phyloP scores from a whole-genome alignment of 805 yeast genomes.

The Teunomyces aglyptinius region DNA sequence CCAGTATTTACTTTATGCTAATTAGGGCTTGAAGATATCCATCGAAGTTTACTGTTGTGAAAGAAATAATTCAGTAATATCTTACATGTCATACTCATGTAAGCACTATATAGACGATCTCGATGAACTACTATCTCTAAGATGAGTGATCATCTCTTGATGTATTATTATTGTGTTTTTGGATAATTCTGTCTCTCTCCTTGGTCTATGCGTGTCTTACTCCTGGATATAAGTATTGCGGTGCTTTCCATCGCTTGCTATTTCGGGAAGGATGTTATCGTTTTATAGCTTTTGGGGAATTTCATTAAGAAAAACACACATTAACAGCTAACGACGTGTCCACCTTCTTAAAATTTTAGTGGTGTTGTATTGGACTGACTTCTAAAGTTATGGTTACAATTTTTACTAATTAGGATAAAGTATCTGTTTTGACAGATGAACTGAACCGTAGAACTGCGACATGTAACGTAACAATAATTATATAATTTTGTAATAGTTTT shows the following conservation, averaged over 20 bases:
- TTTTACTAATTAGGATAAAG: neutral
- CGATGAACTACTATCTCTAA: no score
- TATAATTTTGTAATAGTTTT: neutral
- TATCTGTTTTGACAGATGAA: neutral
- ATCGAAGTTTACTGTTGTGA: no score
- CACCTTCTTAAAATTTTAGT: neutral
- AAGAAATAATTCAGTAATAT: no score
- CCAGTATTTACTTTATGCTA: conserved; percentile 1
- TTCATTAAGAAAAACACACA: neutral
- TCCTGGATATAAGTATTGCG: neutral
- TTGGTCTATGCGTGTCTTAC: neutral
- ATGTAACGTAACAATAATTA: neutral
- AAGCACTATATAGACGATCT: no score
- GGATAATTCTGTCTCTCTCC: neutral
- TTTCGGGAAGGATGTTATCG: conserved; percentile 2
- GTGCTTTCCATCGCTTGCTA: neutral
- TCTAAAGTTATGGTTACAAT: neutral
- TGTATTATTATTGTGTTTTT: no score
- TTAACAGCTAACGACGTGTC: neutral
- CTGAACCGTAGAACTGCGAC: neutral
- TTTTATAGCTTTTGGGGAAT: neutral
- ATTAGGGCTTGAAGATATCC: neutral
- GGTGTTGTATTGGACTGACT: neutral
- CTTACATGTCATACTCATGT: no score
- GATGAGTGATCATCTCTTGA: no score